Evolutionary conservation across 2,329 filamentous ascomycete genomes (phyloP).

Genomic region (Phialophora verrucosa): DNA sequence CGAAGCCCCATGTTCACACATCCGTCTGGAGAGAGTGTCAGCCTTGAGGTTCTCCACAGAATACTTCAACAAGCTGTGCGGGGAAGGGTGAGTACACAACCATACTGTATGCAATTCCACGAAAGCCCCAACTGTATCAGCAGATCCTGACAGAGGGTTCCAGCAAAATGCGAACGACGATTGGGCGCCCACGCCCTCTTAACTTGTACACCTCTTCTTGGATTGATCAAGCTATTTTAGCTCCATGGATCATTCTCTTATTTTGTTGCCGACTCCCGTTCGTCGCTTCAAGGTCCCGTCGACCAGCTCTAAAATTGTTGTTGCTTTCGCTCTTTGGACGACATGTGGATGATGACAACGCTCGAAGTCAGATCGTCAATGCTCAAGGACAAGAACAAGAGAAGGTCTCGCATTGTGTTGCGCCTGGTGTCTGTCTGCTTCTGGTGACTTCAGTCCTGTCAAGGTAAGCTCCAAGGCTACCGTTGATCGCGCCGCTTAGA

Average conservation of each 20-base stretch:
- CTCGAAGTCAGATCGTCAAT: background rate
- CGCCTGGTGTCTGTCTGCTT: background rate
- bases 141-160: background rate
- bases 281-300: background rate
- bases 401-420: background rate
- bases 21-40: conserved; percentile 17
- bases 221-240: conserved; percentile 2
- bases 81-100: conserved; percentile 1
- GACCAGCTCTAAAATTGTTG: background rate
- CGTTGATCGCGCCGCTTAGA: background rate
- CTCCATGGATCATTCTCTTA: background rate
- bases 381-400: background rate
- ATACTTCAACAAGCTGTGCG: conserved; percentile 16
- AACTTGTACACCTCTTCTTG: background rate
- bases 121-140: background rate
- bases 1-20: conserved; percentile 31
- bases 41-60: conserved; percentile 26
- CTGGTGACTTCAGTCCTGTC: background rate
- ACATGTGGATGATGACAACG: background rate
- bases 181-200: background rate
- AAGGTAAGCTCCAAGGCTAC: background rate
- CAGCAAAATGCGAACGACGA: background rate
- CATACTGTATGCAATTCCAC: background rate
- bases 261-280: conserved; percentile 1
- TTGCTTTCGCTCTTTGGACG: background rate